Conservation (phyloP, 192 early-diverging fungal species). For the Mortierella antarctica region DNA sequence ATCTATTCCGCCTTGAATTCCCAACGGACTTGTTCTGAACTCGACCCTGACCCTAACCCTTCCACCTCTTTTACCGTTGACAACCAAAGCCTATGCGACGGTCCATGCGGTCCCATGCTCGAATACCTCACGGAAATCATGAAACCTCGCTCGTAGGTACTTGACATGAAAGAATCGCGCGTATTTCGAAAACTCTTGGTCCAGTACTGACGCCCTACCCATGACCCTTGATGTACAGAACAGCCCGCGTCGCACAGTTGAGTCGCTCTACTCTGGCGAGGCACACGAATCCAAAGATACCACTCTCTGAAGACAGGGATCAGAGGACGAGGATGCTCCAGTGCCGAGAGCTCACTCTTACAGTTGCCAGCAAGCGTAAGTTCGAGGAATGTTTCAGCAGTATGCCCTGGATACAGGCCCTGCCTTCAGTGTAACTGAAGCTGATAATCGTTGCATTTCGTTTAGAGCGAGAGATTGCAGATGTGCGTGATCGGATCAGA, state of each 20-base stretch:
- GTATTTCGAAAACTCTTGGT: not conserved
- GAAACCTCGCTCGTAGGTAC: slow-evolving; percentile 33
- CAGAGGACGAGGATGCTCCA: not conserved
- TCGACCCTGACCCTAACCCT: too few relatives aligned
- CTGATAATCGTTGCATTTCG: not conserved
- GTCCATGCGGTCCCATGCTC: slow-evolving; percentile 27
- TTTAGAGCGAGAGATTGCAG: slow-evolving; percentile 35
- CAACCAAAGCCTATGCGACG: slow-evolving; percentile 23
- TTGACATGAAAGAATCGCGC: not conserved
- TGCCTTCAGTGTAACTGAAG: not conserved
- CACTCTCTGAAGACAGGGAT: not conserved
- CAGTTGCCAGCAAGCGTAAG: slow-evolving; percentile 35
- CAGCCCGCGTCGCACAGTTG: not conserved
- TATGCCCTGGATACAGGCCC: too few relatives aligned
- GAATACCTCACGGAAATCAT: slow-evolving; percentile 25
- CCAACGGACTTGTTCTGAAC: too few relatives aligned
- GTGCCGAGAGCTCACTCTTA: slow-evolving; percentile 16
- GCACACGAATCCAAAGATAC: not conserved
- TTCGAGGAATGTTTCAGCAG: not conserved
- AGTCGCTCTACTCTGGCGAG: not conserved
- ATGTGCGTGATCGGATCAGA: slow-evolving; percentile 28
- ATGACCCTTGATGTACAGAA: too few relatives aligned
- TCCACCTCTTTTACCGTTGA: too few relatives aligned
- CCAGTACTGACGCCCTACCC: too few relatives aligned
- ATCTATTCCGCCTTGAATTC: too few relatives aligned